These are phyloP conservation scores for Magnolia sinica DNA, from an alignment of 164 flowering plant genomes.

Conservation along the genomic window DNA sequence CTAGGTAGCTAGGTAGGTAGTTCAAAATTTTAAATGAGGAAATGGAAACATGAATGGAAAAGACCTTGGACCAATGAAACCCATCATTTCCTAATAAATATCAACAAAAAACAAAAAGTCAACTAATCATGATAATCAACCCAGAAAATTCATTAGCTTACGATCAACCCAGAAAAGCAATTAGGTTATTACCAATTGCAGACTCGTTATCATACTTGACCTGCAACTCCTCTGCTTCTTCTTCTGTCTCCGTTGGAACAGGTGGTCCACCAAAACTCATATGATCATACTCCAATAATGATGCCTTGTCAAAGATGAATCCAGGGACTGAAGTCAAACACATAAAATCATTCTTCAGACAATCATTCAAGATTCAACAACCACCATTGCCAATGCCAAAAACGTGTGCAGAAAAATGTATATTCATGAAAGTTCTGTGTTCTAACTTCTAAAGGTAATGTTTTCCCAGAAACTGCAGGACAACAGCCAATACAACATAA, in stretches of 20 bases:
- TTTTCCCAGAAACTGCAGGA: too few species aligned
- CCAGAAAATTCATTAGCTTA: background rate
- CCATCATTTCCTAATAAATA: background rate
- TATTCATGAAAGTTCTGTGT: too few species aligned
- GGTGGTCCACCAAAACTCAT: slow-evolving; percentile 90
- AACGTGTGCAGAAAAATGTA: background rate
- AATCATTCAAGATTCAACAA: background rate
- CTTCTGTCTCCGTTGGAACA: slow-evolving; percentile 47
- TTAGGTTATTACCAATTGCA: slow-evolving; percentile 47
- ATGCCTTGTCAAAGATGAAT: slow-evolving; percentile 55
- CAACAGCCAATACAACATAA: too few species aligned
- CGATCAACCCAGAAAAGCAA: background rate
- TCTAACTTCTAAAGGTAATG: too few species aligned
- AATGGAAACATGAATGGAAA: background rate
- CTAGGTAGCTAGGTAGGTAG: background rate
- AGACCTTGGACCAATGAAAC: background rate
- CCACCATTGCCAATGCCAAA: background rate
- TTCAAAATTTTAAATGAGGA: background rate
- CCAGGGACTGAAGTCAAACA: slow-evolving; percentile 52
- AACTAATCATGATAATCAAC: background rate
- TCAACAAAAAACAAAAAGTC: background rate
- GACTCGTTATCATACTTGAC: slow-evolving; percentile 49
- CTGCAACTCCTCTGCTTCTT: slow-evolving; percentile 64
- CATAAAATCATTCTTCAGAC: background rate
- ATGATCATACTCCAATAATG: slow-evolving; percentile 63